These are phyloP conservation scores for Solanum arcanum DNA, from an alignment of 257 asterid genomes.

Conservation along the genomic window DNA sequence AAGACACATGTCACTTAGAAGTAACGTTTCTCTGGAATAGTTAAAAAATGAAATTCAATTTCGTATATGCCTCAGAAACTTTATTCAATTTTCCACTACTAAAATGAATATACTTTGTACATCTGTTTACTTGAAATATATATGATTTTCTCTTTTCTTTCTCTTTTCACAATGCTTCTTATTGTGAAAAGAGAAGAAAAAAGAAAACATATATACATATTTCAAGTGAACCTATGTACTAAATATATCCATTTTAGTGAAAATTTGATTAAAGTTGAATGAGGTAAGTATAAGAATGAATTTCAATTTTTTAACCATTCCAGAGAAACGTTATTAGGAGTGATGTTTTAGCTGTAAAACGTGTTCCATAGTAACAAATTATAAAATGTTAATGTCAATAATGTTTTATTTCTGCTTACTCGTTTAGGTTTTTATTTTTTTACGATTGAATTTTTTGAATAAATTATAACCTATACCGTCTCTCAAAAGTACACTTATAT, in stretches of 20 bases:
- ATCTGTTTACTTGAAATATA: background rate
- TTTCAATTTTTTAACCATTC: no score
- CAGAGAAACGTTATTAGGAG: background rate
- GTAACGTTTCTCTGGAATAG: background rate
- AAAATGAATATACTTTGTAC: background rate
- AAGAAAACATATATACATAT: no score
- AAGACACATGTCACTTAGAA: background rate
- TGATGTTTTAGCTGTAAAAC: background rate
- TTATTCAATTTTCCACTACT: background rate
- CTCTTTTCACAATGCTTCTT: background rate
- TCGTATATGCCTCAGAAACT: background rate
- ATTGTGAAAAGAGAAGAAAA: no score
- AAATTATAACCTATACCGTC: background rate
- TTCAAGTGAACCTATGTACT: background rate
- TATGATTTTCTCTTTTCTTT: background rate
- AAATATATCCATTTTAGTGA: background rate
- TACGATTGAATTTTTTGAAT: no score
- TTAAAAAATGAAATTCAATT: no score
- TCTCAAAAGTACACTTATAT: background rate
- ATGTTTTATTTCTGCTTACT: background rate
- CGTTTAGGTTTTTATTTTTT: no score
- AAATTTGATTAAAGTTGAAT: background rate
- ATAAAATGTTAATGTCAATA: background rate
- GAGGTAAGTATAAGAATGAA: background rate
- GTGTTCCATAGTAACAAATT: no score